These are phyloP conservation scores for Endothia cerciana DNA, from an alignment of 2,329 filamentous ascomycete genomes.

Conservation along the genomic window DNA sequence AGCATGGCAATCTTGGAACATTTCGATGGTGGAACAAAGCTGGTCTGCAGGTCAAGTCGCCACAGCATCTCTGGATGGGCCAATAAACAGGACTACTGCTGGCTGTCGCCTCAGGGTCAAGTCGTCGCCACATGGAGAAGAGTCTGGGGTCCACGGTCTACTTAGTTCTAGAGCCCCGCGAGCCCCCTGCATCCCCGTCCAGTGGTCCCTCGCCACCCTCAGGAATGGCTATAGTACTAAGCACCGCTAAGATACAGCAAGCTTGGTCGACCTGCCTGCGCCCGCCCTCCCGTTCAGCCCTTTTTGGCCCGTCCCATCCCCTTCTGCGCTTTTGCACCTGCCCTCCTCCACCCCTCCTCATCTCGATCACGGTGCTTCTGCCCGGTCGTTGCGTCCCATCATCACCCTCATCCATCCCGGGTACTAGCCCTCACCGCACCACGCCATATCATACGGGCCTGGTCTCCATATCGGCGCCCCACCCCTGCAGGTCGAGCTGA, in stretches of 20 bases:
- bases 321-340: background rate
- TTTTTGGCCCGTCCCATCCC: background rate
- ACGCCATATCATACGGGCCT: background rate
- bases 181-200: background rate
- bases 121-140: background rate
- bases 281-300: background rate
- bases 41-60: background rate
- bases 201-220: background rate
- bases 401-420: background rate
- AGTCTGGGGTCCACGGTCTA: background rate
- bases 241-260: too few relatives aligned
- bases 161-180: background rate
- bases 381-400: slow-evolving; percentile 15
- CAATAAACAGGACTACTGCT: background rate
- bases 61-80: background rate
- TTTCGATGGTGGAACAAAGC: background rate
- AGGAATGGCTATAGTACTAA: too few relatives aligned
- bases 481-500: background rate
- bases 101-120: background rate
- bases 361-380: slow-evolving; percentile 14
- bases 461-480: background rate
- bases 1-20: background rate
- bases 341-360: background rate
- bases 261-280: too few relatives aligned
- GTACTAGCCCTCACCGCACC: slow-evolving; percentile 7